Conservation (phyloP, 78 protist genomes). For the Cyanophora paradoxa region DNA sequence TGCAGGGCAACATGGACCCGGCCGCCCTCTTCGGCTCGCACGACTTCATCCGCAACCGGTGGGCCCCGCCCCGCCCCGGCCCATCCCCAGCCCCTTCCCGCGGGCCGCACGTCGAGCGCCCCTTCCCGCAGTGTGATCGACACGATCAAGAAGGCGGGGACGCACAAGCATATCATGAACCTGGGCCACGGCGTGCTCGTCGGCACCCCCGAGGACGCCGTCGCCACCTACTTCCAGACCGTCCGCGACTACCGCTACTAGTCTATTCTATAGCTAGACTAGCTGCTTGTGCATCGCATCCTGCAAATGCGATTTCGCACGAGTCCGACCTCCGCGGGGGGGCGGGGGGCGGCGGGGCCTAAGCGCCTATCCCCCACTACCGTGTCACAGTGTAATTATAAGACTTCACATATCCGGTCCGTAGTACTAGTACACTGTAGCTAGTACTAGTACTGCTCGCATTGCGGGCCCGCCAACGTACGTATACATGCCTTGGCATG, state of each 20-base stretch:
- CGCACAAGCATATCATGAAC: slow-evolving; percentile 11
- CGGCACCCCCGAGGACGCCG: slow-evolving; percentile 7
- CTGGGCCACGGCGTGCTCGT: slow-evolving; percentile 31
- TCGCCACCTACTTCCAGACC: neutral
- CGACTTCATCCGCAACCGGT: neutral
- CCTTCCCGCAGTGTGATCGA: neutral
- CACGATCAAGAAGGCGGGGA: slow-evolving; percentile 1
- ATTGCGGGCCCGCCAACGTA: too few relatives aligned
- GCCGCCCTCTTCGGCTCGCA: slow-evolving; percentile 1
- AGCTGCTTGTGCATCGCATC: too few relatives aligned
- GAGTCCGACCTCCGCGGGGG: too few relatives aligned
- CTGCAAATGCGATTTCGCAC: too few relatives aligned
- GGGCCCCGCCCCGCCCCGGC: neutral
- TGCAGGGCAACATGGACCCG: slow-evolving; percentile 20
- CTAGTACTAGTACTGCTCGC: too few relatives aligned
- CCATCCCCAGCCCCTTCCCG: neutral
- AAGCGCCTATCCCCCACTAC: too few relatives aligned
- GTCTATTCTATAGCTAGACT: neutral
- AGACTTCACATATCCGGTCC: too few relatives aligned
- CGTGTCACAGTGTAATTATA: too few relatives aligned
- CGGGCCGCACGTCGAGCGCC: neutral
- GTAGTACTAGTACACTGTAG: too few relatives aligned
- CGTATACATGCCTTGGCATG: too few relatives aligned
- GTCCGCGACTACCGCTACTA: neutral
- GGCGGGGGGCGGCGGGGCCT: too few relatives aligned